phyloP scores from a whole-genome alignment of 768 basidiomycete genomes.

The Auriculariales sp. region DNA sequence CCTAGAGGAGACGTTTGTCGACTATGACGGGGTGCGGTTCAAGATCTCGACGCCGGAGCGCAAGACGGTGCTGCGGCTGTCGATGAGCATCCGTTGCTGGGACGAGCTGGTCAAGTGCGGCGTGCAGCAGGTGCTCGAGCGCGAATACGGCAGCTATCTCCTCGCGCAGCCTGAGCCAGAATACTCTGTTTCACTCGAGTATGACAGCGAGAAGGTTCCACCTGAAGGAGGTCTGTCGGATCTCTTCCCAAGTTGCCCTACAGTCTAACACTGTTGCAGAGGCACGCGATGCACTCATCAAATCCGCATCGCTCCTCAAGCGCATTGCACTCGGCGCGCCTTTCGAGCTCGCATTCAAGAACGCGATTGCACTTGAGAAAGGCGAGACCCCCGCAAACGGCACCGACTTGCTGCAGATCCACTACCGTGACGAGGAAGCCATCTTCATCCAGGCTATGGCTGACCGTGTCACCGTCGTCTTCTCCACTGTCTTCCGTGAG shows the following conservation, averaged over 20 bases:
- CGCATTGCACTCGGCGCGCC: constrained; percentile 91
- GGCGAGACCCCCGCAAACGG: constrained; percentile 36
- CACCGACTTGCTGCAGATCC: constrained; percentile 81
- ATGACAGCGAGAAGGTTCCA: constrained; percentile 81
- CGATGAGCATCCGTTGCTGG: constrained; percentile 98
- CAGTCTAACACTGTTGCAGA: constrained; percentile 29
- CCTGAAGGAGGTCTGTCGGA: constrained; percentile 49
- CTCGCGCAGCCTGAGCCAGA: constrained; percentile 62
- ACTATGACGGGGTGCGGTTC: constrained; percentile 94
- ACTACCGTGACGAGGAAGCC: constrained; percentile 93
- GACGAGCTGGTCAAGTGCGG: constrained; percentile 81
- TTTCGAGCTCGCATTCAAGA: constrained; percentile 75
- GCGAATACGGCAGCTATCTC: constrained; percentile 72
- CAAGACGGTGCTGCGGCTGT: constrained; percentile 70
- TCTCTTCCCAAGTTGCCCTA: not conserved
- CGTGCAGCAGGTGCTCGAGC: constrained; percentile 57
- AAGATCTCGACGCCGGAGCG: constrained; percentile 79
- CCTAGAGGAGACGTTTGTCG: constrained; percentile 91
- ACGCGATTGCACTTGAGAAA: constrained; percentile 68
- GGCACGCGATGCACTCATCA: constrained; percentile 63
- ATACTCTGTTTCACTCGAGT: constrained; percentile 74
- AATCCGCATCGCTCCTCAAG: constrained; percentile 73
- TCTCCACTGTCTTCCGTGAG: constrained; percentile 92
- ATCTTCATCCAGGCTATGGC: constrained; percentile 88
- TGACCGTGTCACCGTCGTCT: constrained; percentile 95